Evolutionary conservation across 805 yeast species (phyloP).

Genomic region (Saturnispora kantuleensis): DNA sequence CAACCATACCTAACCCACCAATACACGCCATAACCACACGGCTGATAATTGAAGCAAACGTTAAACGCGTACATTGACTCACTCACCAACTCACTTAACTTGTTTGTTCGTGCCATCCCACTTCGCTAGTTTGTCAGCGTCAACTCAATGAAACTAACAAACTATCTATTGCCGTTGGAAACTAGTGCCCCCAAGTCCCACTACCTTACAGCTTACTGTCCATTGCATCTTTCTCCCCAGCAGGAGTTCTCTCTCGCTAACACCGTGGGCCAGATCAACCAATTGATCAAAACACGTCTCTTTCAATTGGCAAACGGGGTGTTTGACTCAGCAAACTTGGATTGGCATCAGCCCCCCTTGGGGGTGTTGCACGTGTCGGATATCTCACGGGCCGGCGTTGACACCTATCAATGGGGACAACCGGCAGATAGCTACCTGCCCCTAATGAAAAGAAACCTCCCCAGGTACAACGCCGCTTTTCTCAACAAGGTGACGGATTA

Average conservation of each 20-base stretch:
- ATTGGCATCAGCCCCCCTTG: conserved; percentile 1
- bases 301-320: neutral
- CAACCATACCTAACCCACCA: too few relatives aligned
- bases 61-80: neutral
- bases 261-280: neutral
- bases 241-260: neutral
- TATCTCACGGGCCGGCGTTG: conserved; percentile 1
- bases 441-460: conserved; percentile 1
- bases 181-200: neutral
- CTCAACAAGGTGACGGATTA: conserved; percentile 2
- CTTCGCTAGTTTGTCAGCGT: neutral
- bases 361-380: conserved; percentile 3
- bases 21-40: too few relatives aligned
- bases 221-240: neutral
- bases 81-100: neutral
- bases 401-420: neutral
- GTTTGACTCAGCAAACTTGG: conserved; percentile 1
- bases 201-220: conserved; percentile 1
- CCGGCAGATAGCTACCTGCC: conserved; percentile 2
- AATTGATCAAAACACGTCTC: neutral
- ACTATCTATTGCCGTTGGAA: conserved; percentile 5
- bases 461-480: conserved; percentile 4
- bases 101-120: too few relatives aligned
- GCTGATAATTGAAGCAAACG: too few relatives aligned
- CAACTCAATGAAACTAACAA: conserved; percentile 1